Base-by-base conservation (phyloP, 495 filamentous ascomycete genomes). In the Hypoxylon subgilvum region DNA sequence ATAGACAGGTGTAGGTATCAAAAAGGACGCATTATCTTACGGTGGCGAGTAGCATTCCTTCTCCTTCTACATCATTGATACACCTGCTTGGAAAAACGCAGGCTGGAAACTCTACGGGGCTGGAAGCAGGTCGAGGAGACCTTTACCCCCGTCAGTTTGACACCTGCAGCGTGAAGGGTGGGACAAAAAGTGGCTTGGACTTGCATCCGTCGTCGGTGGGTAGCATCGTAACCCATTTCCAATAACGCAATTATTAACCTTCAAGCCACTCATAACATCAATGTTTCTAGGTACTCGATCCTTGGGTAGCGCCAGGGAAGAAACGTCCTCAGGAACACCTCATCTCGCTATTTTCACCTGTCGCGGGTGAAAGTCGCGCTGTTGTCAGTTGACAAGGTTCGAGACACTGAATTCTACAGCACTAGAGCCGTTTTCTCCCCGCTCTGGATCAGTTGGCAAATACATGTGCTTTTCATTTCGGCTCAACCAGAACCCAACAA, bases 131-230 rank as follows among this genome's bases (percentile, higher is more conserved):
- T 30, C 47, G 30, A 51, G 47, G 19, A 50, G 54, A 58, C 31
- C 41, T 64, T 42, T 50, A 39, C 36, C 25, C 28, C 25, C 34
- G 8, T 39, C 45, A 36, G 43, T 57, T 46, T 58, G 53, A 43
- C 19, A 34, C 31, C 42, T 36, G 16, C 19, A 35, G 39, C 19
- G 22, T 16, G 32, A 25, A 17, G 50, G 36, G 61, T 58, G 61
- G 61, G 48, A 54, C 61, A 9, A 21, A 34, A 53, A 23, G 16
- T 52, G 36, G 61, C 45, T 54, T 58, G 34, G 49, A 38, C 44
- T 58, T 25, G 53, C 40, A 49, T 53, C 60, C 60, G 35, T 16
- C 13, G 30, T 39, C 49, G 47, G 61, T 54, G 54, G 42, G 53
- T 64, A 55, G 38, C 42, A 64, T 63, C 46, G 52, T 50, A 43